Base-by-base conservation (phyloP, 345 rosid genomes). In the Populus euphratica region DNA sequence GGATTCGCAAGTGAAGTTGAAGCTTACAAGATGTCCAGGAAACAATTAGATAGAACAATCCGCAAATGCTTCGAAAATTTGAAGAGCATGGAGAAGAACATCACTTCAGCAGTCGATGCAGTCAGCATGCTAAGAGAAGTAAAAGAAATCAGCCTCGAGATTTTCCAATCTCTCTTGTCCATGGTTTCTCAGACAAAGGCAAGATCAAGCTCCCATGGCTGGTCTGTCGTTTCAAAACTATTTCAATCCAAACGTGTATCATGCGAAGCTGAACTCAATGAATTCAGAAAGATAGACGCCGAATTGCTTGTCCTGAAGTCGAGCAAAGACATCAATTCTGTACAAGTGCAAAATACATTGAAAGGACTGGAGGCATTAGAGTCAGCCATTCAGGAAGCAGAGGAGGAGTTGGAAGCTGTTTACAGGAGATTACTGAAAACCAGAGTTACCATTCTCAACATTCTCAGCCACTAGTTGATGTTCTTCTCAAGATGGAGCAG, bases 291-390 rank as follows among this genome's bases (percentile, higher is more conserved):
- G 23, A 68, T 68, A 20, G 70, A 68, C 21, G 23, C 70, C 1
- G 70, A 17, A 68, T 36, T 68, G 70, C 70, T 68, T 68, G 8
- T 20, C 41, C 70, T 68, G n/a, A 68, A 68, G 29, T 59, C 70
- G 20, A 59, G 29, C 63, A 59, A 59, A 59, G 63, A 59, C 63
- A 59, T 59, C 63, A 59, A n/a, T 10, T 27, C 25, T 36, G 49
- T 20, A 9, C 70, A 68, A 68, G 49, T 68, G 23, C 70, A 68
- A 21, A 68, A 68, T 36, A 5, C 36, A 29, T 1, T 68, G 70
- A 68, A 68, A 68, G 70, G 29, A 68, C 44, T 68, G 25, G 70
- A 36, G 16, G 70, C 41, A 68, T 33, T 68, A 0, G 27, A 68
- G 29, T 68, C 44, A 7, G 9, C 7, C 70, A 6, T 68, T 20